Base-by-base conservation (phyloP, 495 filamentous ascomycete species). In the Astrothelium macrocarpum region DNA sequence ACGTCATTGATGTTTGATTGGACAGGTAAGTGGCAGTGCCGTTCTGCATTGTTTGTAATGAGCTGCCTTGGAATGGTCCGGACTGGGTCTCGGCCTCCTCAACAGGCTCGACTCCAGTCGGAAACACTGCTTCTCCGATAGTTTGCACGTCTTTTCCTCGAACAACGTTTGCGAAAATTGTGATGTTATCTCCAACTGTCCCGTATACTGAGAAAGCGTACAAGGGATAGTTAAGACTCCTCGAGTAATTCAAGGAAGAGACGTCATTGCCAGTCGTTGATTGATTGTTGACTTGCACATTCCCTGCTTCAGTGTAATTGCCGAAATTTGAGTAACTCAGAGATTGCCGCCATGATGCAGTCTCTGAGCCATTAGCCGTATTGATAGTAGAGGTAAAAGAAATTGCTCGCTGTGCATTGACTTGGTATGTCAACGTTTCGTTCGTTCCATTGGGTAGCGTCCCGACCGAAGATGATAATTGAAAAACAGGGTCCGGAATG, bases 191-290 rank as follows among this genome's bases (percentile, higher is more conserved):
- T 32, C 60, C 65, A 26, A 45, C 59, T 2, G 32, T 64, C 20
- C 18, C 74, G 70, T 18, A 85, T 1, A 81, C 78, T 5, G 80
- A 80, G 61, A 85, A 84, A 20, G 84, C 82, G 59, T 75, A 78
- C 0, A 93, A 66, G 1, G 88, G 89, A 67, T 90, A 91, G 10
- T 68, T 68, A 74, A 88, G 91, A 3, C 68, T 75, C 11, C 79
- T 72, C 5, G 69, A 66, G 60, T 80, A 76, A 5, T 75, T 71
- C 1, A 71, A 75, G 2, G 79, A 78, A n/a, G 79, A 80, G 16
- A 68, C 64, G 63, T 86, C 82, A 3, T 64, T 71, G n/a, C 89
- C 90, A 1, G 72, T 73, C 0, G 87, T 89, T 62, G 71, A 71
- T 69, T 91, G 84, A 32, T 76, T 76, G 62, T 84, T 90, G 59